Percentiles rank a stretch among this genome's conserved stretches.
These are phyloP conservation scores for Xylaria telfairii DNA, from an alignment of 495 filamentous ascomycete genomes.

Conservation along the genomic window DNA sequence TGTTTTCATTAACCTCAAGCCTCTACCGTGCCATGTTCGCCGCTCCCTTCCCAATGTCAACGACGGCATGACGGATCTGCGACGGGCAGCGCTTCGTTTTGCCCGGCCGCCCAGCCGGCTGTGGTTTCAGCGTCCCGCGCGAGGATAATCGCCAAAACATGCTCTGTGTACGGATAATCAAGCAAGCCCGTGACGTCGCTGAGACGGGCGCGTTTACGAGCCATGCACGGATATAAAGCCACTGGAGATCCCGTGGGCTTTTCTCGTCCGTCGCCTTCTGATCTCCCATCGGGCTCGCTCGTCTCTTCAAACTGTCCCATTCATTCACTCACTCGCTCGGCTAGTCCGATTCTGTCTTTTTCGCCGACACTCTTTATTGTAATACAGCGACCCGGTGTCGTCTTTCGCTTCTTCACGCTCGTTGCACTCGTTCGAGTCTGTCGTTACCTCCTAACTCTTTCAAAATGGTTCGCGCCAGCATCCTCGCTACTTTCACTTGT, in stretches of 20 bases:
- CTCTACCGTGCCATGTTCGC: neutral
- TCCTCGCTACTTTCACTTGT: constrained; percentile 21
- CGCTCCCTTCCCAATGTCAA: neutral
- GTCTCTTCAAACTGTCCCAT: constrained; percentile 3
- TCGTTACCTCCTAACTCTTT: neutral
- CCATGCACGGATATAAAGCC: constrained; percentile 8
- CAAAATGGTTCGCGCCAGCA: constrained; percentile 25
- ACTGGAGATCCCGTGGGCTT: neutral
- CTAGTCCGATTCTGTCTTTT: constrained; percentile 15
- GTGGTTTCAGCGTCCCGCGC: constrained; percentile 15
- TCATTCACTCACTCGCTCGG: constrained; percentile 10
- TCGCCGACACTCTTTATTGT: neutral
- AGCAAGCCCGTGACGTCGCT: too few relatives aligned
- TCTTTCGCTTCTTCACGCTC: constrained; percentile 1
- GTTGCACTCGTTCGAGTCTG: constrained; percentile 1
- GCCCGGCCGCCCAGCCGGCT: constrained; percentile 11
- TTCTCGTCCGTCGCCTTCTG: neutral
- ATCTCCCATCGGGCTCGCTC: constrained; percentile 6
- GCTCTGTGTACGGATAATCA: neutral
- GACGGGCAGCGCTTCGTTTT: constrained; percentile 14
- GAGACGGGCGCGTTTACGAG: neutral
- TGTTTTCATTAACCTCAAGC: neutral
- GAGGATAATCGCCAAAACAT: neutral
- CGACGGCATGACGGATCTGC: constrained; percentile 20
- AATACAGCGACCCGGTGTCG: constrained; percentile 23